Evolutionary conservation across 1,284 basidiomycete genomes (phyloP), one percentile per base, ranked within the genome.

Genomic region (Ganoderma meredithae): DNA sequence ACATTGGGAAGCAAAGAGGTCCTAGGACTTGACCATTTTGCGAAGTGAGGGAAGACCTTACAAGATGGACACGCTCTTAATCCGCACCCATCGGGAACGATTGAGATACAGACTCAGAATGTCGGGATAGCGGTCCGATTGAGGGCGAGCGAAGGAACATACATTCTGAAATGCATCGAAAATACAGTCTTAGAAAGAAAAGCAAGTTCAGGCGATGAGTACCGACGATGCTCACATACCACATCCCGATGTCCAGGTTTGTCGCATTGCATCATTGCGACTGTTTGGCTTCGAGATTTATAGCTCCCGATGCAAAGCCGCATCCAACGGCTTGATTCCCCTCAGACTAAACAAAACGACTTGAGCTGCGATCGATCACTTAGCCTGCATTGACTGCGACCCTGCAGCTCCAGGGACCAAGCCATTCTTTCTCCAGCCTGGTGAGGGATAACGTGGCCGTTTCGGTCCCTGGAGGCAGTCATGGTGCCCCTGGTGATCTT

Each of bases 281-380:
- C 27, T 31, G 27, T 31, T 31, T 31, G 3, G 27, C 27, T 31
- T 31, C 27, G 36, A 36, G 9, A 36, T 36, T 36, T 36, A 36
- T 36, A 36, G 6, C 36, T 36, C 36, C 36, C 36, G 36, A 36
- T 36, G 36, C 36, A 36, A 36, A 36, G 43, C 43, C 17, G 43
- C 43, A 3, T 36, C 7, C 36, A 36, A 9, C 17, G 17, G 43
- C 43, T 44, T n/a, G 3, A 47, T 47, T 22, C 22, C 43, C 43
- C 6, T 6, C 5, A 9, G 43, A 19, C 6, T 13, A 2, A 44
- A 19, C 19, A n/a, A 19, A 4, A n/a, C 17, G 43, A 22, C 7
- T 47, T 13, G 47, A 22, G 53, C 31, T 55, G 53, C 53, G 53
- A 55, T 55, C 53, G 52, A 31, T 53, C 52, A 53, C 25, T 27